Base-by-base conservation (phyloP, 1,139 yeast species). In the Wickerhamiella infanticola region DNA sequence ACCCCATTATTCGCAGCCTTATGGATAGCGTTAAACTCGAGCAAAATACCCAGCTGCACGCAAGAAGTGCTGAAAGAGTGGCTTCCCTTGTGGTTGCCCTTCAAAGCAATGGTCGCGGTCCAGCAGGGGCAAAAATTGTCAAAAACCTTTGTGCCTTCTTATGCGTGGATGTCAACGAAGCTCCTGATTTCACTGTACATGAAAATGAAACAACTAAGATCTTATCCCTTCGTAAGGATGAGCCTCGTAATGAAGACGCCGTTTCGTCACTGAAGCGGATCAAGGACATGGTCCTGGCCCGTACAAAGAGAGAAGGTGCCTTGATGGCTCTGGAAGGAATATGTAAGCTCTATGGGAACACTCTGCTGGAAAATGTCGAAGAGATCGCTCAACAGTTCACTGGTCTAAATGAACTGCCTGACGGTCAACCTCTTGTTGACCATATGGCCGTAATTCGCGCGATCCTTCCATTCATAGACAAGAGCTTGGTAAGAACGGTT, bases 101-200 rank as follows among this genome's bases (percentile, higher is more conserved):
- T 51, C 68, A 77, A 39, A 62, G 61, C 1, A 66, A 66, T 9
- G 77, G 75, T 8, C 86, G 88, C 56, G 63, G 63, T 24, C 78
- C 79, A 39, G 94, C 93, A 3, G 79, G 90, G 3, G 94, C 85
- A 55, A 93, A 90, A 59, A 81, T 90, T 53, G 75, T 84, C 45
- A 88, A 85, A 59, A 93, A 93, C 58, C 67, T 93, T 47, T 84
- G 96, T 64, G 95, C 94, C 1, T 90, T 90, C 59, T 62, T 90
- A 43, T 90, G 98, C 66, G 96, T 88, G 39, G 98, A 90, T 61
- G 85, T 95, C 0, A 75, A 93, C 4, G 97, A 88, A 61, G 96
- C 90, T 35, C 98, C 98, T 3, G 97, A 86, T 58, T 90, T 84
- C 58, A 72, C 72, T 33, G 81, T 83, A 43, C 82, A 84, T 58